phyloP scores from a whole-genome alignment of 352 stramenopile species.

The Pythium dissotocum region DNA sequence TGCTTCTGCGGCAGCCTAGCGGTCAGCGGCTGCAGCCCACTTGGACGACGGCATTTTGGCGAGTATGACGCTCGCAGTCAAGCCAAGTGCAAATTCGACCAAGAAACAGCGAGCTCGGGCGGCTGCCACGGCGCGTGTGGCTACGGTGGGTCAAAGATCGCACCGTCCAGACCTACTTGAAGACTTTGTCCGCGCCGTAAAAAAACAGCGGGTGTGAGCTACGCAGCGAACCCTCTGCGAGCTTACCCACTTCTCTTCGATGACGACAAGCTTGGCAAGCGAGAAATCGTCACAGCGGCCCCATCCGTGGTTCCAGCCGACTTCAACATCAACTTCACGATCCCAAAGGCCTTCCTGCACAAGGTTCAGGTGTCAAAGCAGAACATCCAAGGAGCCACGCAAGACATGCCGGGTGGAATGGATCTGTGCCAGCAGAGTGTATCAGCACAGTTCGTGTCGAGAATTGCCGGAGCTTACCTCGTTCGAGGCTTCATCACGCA shows the following conservation, averaged over 20 bases:
- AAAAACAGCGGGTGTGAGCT: not conserved
- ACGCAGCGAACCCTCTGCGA: not conserved
- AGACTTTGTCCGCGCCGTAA: not conserved
- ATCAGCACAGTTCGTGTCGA: not conserved
- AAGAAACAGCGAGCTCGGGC: not conserved
- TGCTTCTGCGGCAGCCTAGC: not conserved
- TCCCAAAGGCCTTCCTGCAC: not conserved
- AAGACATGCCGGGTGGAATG: too few species aligned
- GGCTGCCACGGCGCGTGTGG: not conserved
- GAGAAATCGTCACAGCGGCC: not conserved
- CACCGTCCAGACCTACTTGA: not conserved
- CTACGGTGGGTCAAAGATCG: not conserved
- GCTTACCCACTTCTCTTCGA: not conserved
- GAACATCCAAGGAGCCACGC: too few species aligned
- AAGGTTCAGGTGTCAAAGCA: not conserved
- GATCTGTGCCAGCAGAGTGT: too few species aligned
- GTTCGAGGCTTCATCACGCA: not conserved
- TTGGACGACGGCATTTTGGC: not conserved
- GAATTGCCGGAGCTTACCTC: not conserved
- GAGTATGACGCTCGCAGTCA: not conserved
- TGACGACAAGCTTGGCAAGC: not conserved
- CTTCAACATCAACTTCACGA: not conserved
- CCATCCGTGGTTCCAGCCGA: not conserved
- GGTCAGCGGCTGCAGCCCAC: not conserved
- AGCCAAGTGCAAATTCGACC: not conserved